phyloP scores from a whole-genome alignment of 208 protist species.

The Acanthamoeba triangularis region DNA sequence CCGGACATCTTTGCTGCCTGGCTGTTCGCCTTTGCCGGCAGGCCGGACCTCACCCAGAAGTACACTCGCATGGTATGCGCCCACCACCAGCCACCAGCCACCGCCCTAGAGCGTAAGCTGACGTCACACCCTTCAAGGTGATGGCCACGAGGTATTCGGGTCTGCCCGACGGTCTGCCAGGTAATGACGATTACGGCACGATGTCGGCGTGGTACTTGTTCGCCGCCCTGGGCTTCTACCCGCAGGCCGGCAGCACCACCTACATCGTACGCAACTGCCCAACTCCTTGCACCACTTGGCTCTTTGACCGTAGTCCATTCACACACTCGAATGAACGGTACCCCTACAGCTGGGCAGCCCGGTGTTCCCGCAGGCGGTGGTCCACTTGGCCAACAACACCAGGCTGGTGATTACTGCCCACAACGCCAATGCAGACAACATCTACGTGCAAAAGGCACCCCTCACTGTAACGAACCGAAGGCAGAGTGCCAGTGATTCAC shows the following conservation, averaged over 20 bases:
- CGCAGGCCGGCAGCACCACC: neutral
- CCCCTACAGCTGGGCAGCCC: too few relatives aligned
- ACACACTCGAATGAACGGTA: too few relatives aligned
- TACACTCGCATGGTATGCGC: slow-evolving; percentile 32
- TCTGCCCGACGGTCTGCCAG: neutral
- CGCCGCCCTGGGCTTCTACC: slow-evolving; percentile 28
- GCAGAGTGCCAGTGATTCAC: too few relatives aligned
- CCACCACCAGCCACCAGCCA: neutral
- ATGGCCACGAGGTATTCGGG: neutral
- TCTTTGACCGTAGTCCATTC: too few relatives aligned
- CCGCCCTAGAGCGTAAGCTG: neutral
- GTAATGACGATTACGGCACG: slow-evolving; percentile 51
- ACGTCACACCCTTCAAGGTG: neutral
- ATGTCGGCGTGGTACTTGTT: neutral
- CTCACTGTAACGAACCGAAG: too few relatives aligned
- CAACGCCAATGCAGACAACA: neutral
- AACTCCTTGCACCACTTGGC: neutral
- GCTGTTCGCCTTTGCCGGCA: slow-evolving; percentile 1
- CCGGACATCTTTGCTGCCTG: slow-evolving; percentile 25
- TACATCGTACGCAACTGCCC: neutral
- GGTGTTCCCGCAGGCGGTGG: neutral
- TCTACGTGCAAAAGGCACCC: neutral
- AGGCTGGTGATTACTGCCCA: neutral
- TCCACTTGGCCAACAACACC: slow-evolving; percentile 4
- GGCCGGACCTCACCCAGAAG: slow-evolving; percentile 8